Percentiles rank a stretch among this genome's conserved stretches.
Conservation (phyloP, 805 yeast genomes). For the Candida orba region DNA sequence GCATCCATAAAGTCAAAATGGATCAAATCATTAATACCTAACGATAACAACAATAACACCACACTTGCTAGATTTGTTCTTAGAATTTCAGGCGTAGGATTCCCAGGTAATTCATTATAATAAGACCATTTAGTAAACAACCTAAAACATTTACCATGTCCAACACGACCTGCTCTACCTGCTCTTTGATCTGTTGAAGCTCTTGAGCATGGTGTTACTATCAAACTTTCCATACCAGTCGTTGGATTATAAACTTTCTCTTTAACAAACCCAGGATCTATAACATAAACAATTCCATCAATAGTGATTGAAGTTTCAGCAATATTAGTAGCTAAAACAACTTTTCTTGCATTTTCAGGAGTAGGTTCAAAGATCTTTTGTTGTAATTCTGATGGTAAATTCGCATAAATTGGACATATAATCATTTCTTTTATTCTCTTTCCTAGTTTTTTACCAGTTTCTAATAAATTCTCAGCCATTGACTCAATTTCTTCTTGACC, state of each 20-base stretch:
- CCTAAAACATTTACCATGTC: conserved; percentile 93
- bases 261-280: conserved; percentile 93
- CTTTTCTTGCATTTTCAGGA: conserved; percentile 71
- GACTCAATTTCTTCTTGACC: conserved; percentile 96
- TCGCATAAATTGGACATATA: conserved; percentile 86
- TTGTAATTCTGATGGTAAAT: conserved; percentile 81
- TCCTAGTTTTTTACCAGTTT: conserved; percentile 60
- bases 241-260: conserved; percentile 84
- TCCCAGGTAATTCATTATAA: conserved; percentile 64
- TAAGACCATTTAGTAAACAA: conserved; percentile 81
- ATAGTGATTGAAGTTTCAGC: conserved; percentile 97
- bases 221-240: conserved; percentile 81
- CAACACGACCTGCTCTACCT: conserved; percentile 97
- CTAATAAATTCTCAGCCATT: conserved; percentile 62
- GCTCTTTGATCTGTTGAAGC: conserved; percentile 97
- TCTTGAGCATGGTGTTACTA: conserved; percentile 82
- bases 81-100: conserved; percentile 88
- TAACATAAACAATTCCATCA: conserved; percentile 90
- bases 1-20: conserved; percentile 88
- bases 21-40: conserved; percentile 79
- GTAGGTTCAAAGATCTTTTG: conserved; percentile 79
- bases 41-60: conserved; percentile 65
- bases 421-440: conserved; percentile 45
- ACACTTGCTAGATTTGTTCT: conserved; percentile 75
- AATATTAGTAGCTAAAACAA: conserved; percentile 90